Evolutionary conservation across 2,329 filamentous ascomycete genomes (phyloP).

Genomic region (Alternaria arbusti): DNA sequence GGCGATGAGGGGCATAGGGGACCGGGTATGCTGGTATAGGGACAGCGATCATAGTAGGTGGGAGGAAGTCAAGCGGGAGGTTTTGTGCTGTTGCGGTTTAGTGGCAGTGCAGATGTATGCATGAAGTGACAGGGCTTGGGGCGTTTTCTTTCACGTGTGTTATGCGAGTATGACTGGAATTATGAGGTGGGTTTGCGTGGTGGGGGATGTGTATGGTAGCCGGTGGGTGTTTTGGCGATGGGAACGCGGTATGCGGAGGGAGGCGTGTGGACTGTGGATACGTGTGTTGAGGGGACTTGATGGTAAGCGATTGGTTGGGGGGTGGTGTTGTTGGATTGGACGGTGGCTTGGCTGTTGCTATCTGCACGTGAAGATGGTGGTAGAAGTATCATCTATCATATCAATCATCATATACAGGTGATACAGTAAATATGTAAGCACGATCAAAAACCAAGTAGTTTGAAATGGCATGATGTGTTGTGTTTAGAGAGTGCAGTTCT

Average conservation of each 20-base stretch:
- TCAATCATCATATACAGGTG: neutral
- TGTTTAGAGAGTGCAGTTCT: neutral
- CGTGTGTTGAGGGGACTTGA: neutral
- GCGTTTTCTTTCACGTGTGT: conserved; percentile 2
- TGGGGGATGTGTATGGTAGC: neutral
- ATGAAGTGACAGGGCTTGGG: neutral
- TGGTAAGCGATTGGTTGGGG: neutral
- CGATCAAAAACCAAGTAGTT: neutral
- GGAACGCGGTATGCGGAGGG: neutral
- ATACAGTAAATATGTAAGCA: neutral
- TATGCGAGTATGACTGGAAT: conserved; percentile 15
- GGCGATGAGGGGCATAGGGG: neutral
- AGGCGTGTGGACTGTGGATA: neutral
- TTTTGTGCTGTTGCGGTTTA: neutral
- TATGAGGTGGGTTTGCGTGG: conserved; percentile 1
- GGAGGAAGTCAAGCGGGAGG: neutral
- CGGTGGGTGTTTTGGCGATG: neutral
- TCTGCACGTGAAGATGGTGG: neutral
- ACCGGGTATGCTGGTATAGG: conserved; percentile 5
- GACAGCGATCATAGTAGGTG: neutral
- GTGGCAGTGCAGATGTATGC: neutral
- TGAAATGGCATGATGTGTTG: neutral
- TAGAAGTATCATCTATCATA: neutral
- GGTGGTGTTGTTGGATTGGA: neutral
- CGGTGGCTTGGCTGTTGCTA: neutral